phyloP scores from a whole-genome alignment of 2,329 filamentous ascomycete species.

The Aspergillus melleus region DNA sequence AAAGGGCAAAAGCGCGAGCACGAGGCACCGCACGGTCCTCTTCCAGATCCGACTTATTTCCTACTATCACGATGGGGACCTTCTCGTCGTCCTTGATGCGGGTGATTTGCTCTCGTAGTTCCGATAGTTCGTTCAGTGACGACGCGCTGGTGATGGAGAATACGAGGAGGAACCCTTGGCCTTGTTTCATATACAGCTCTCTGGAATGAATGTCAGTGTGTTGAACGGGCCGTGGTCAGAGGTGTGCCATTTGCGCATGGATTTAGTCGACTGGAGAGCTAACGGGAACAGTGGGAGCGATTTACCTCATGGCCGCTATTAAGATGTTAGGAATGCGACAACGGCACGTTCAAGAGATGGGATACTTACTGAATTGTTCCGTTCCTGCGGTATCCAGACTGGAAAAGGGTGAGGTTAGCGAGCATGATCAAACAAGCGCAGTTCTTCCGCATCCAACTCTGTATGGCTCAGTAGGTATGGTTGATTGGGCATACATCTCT shows the following conservation, averaged over 20 bases:
- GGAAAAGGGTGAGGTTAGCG: constrained; percentile 14
- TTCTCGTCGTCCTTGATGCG: constrained; percentile 87
- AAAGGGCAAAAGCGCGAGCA: constrained; percentile 77
- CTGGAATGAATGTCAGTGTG: constrained; percentile 40
- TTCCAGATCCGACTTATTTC: constrained; percentile 88
- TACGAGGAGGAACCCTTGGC: constrained; percentile 86
- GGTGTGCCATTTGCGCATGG: neutral
- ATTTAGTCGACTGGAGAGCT: neutral
- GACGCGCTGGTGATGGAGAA: constrained; percentile 87
- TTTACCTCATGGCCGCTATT: constrained; percentile 59
- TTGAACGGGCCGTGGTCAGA: neutral
- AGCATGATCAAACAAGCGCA: neutral
- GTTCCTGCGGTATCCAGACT: constrained; percentile 88
- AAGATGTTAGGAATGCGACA: constrained; percentile 16
- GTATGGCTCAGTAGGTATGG: neutral
- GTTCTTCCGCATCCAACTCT: neutral
- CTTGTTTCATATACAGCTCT: constrained; percentile 90
- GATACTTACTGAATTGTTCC: constrained; percentile 82
- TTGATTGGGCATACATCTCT: constrained; percentile 68
- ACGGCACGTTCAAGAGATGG: neutral
- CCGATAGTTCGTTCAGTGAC: constrained; percentile 77
- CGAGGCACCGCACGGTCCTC: constrained; percentile 78
- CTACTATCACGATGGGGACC: constrained; percentile 84
- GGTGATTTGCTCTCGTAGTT: constrained; percentile 83
- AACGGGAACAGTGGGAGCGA: neutral